Conservation (phyloP, 2,329 filamentous ascomycete species). For the Fusarium liriodendri region DNA sequence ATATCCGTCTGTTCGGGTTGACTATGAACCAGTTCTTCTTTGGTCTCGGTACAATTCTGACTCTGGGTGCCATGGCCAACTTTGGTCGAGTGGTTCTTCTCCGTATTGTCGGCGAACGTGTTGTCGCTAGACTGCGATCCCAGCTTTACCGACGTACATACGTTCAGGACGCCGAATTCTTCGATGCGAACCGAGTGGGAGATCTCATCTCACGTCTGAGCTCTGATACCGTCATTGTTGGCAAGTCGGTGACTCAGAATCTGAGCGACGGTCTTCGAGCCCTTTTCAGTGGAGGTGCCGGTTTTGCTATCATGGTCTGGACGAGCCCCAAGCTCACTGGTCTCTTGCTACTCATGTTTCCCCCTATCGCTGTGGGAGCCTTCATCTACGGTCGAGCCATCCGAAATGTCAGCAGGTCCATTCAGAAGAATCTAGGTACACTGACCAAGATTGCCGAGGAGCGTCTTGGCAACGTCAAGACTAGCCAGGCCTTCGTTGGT, state of each 20-base stretch:
- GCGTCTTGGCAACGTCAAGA: slow-evolving; percentile 95
- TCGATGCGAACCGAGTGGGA: slow-evolving; percentile 96
- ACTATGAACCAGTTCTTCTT: slow-evolving; percentile 89
- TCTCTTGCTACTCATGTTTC: slow-evolving; percentile 86
- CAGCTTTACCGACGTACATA: slow-evolving; percentile 93
- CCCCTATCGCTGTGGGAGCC: slow-evolving; percentile 88
- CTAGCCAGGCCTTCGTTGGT: slow-evolving; percentile 94
- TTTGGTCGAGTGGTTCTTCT: slow-evolving; percentile 94
- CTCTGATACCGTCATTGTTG: slow-evolving; percentile 96
- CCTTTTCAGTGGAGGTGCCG: slow-evolving; percentile 88
- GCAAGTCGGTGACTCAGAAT: slow-evolving; percentile 98
- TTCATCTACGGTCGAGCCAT: slow-evolving; percentile 93
- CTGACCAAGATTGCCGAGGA: slow-evolving; percentile 98
- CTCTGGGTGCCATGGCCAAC: slow-evolving; percentile 87
- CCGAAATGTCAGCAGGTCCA: slow-evolving; percentile 88
- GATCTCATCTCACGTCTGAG: slow-evolving; percentile 95
- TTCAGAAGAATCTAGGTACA: slow-evolving; percentile 92
- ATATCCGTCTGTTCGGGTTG: slow-evolving; percentile 81
- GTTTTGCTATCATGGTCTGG: slow-evolving; percentile 94
- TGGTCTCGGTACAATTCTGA: slow-evolving; percentile 80
- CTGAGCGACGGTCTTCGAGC: slow-evolving; percentile 94
- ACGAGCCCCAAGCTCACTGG: slow-evolving; percentile 91
- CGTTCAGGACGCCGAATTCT: slow-evolving; percentile 98
- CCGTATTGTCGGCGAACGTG: slow-evolving; percentile 92
- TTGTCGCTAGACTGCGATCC: slow-evolving; percentile 89